Evolutionary conservation across 202 grass and related monocot species (phyloP).

Genomic region (Alloteropsis angusta): DNA sequence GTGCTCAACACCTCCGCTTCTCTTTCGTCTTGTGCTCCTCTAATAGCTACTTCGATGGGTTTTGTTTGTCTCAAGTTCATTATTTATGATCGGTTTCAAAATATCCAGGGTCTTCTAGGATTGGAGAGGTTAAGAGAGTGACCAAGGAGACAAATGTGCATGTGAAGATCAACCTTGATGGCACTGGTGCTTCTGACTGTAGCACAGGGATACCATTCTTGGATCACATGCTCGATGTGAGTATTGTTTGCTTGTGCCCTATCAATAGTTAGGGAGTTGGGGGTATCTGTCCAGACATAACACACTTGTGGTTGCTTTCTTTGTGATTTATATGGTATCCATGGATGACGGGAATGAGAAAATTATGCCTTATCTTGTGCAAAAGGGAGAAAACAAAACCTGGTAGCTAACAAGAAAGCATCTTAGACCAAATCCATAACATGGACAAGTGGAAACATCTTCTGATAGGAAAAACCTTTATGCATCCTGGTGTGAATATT

Average conservation of each 20-base stretch:
- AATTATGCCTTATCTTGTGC: not conserved
- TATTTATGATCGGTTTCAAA: too few species aligned
- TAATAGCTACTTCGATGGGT: too few species aligned
- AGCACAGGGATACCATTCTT: slow-evolving; percentile 82
- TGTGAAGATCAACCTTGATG: slow-evolving; percentile 84
- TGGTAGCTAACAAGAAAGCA: not conserved
- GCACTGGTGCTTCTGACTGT: slow-evolving; percentile 58
- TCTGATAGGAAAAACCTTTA: not conserved
- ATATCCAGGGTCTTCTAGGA: too few species aligned
- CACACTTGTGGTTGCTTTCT: not conserved
- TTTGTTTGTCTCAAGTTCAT: too few species aligned
- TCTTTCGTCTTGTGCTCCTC: too few species aligned
- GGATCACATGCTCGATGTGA: slow-evolving; percentile 95
- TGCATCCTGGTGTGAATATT: too few species aligned
- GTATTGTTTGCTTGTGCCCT: slow-evolving; percentile 8
- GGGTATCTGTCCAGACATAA: not conserved
- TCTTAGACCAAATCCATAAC: not conserved
- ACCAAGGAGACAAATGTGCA: slow-evolving; percentile 88
- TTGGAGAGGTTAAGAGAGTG: slow-evolving; percentile 68
- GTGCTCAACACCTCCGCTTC: too few species aligned
- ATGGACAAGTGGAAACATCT: not conserved
- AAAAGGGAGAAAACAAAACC: not conserved
- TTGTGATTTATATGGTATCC: not conserved
- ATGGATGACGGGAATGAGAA: not conserved
- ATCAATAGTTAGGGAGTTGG: not conserved